These are phyloP conservation scores for Vitis hybrid DNA, from an alignment of 177 flowering plant genomes.

Conservation along the genomic window DNA sequence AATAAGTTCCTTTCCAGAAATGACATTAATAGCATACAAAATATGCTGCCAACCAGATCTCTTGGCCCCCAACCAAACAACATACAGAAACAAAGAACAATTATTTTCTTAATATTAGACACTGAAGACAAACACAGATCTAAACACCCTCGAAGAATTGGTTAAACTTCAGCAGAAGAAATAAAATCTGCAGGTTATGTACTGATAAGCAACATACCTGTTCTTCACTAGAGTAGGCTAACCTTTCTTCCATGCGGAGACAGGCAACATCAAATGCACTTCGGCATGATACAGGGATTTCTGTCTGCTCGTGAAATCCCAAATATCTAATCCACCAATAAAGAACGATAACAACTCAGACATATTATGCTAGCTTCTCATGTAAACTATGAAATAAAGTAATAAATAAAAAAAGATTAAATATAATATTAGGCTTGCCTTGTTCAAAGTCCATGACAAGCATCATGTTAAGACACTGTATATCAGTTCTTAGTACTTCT, in stretches of 20 bases:
- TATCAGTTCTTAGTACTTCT: not conserved
- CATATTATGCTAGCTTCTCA: not conserved
- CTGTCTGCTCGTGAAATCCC: slow-evolving; percentile 72
- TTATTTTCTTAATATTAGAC: not conserved
- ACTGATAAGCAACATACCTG: slow-evolving; percentile 47
- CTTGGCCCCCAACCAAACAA: not conserved
- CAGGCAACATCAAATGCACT: slow-evolving; percentile 81
- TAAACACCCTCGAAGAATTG: not conserved
- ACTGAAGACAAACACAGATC: not conserved
- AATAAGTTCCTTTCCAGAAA: too few relatives aligned
- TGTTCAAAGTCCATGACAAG: not conserved
- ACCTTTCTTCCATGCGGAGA: slow-evolving; percentile 78
- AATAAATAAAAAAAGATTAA: not conserved
- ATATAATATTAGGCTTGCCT: not conserved
- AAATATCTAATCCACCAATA: slow-evolving; percentile 49
- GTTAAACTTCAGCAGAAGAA: not conserved
- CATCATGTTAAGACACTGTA: too few relatives aligned
- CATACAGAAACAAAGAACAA: not conserved
- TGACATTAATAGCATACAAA: too few relatives aligned
- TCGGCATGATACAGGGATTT: slow-evolving; percentile 71
- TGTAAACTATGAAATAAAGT: not conserved
- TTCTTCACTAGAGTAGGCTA: slow-evolving; percentile 68
- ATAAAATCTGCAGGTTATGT: not conserved
- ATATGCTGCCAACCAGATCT: not conserved
- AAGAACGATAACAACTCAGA: not conserved